Base-by-base conservation (phyloP, 495 filamentous ascomycete species). In the Friedmanniomyces simplex region DNA sequence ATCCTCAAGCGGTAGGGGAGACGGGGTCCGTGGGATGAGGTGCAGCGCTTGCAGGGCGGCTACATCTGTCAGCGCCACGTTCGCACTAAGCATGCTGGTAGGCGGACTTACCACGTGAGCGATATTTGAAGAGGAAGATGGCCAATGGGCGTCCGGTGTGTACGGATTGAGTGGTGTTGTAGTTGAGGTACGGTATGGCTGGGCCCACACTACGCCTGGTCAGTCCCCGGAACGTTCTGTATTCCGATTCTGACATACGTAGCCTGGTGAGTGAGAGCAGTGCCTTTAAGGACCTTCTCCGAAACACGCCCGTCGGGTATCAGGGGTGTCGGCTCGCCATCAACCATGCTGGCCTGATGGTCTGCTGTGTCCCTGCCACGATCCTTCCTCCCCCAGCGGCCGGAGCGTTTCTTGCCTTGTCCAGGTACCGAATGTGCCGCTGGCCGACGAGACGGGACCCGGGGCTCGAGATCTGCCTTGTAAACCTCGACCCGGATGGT, bases 231-330 rank as follows among this genome's bases (percentile, higher is more conserved):
- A 16, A 16, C 13, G 4, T 2, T 5, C 14, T 43, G 39, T 5
- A n/a, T n/a, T n/a, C n/a, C n/a, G 3, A 52, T 22, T n/a, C n/a
- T n/a, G n/a, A 51, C 54, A 8, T 50, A 55, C 60, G 21, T 50
- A 11, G 47, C 50, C 16, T 53, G 49, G 26, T 58, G 54, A 16
- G 60, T 53, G 28, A 62, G 24, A 1, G 55, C 54, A 12, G n/a
- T 34, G 21, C 60, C 60, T 46, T 62, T 62, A 8, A 62, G 50
- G n/a, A 20, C 14, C 43, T 62, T 62, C 42, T 62, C 60, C 16
- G 60, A 20, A 34, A 62, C 41, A 14, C 7, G 25, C 12, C 26
- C 55, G 6, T 41, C 20, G 11, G 55, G 20, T 16, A 41, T 18
- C 3, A 36, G 45, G 6, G 20, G 47, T 10, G 24, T 34, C 30